Conservation (phyloP, 1,284 basidiomycete species). For the Trichosporon asahii region DNA sequence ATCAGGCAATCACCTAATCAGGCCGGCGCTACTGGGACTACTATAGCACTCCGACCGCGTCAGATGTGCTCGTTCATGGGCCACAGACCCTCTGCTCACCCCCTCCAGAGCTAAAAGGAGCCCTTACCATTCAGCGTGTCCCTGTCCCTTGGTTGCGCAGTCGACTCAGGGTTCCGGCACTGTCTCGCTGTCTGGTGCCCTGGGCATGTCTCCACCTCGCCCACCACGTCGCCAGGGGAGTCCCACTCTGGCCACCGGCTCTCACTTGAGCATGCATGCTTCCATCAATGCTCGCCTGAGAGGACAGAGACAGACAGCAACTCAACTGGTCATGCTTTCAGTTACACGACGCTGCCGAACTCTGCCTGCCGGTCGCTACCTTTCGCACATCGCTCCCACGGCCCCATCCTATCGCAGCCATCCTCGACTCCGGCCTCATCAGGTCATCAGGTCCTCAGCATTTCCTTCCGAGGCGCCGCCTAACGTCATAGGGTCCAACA, state of each 20-base stretch:
- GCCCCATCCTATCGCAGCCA: background rate
- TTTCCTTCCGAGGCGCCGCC: background rate
- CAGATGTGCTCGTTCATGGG: background rate
- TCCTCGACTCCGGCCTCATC: background rate
- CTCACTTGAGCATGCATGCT: background rate
- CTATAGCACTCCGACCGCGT: background rate
- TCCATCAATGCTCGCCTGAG: background rate
- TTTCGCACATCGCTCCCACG: background rate
- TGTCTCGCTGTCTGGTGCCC: background rate
- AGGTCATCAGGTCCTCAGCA: background rate
- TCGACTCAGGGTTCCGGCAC: background rate
- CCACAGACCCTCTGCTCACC: background rate
- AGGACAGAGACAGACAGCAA: too few relatives aligned
- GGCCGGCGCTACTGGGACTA: background rate
- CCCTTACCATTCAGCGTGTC: background rate
- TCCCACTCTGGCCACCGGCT: background rate
- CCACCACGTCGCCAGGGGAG: background rate
- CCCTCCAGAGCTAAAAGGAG: background rate
- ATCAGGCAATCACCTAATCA: background rate
- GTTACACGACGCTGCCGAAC: background rate
- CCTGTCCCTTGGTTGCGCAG: background rate
- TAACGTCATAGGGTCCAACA: constrained; percentile 3
- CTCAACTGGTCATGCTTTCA: too few relatives aligned
- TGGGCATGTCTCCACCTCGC: background rate
- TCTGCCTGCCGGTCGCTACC: background rate